Conservation (phyloP, 768 basidiomycete genomes). For the Boletus eberwhitei region DNA sequence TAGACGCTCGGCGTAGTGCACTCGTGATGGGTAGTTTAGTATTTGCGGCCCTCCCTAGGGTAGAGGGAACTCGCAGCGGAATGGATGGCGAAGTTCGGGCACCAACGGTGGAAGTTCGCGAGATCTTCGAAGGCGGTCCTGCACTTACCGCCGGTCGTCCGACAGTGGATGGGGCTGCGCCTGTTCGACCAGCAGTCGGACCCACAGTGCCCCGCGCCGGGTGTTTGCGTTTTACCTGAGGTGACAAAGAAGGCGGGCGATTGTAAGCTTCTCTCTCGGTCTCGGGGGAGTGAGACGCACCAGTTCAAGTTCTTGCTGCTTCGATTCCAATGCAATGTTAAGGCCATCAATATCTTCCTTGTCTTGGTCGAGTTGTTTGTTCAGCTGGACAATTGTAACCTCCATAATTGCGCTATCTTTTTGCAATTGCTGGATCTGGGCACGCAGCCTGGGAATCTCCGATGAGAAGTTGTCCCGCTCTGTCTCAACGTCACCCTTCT, state of each 20-base stretch:
- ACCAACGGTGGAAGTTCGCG: constrained; percentile 32
- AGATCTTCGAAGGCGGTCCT: constrained; percentile 43
- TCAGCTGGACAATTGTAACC: constrained; percentile 69
- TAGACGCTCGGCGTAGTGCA: constrained; percentile 29
- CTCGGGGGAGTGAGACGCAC: constrained; percentile 43
- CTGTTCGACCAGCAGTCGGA: constrained; percentile 55
- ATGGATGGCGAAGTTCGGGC: constrained; percentile 39
- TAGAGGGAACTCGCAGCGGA: constrained; percentile 30
- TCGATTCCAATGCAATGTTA: constrained; percentile 89
- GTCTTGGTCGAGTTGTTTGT: constrained; percentile 61
- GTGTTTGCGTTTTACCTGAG: constrained; percentile 61
- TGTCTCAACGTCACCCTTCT: constrained; percentile 60
- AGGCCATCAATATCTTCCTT: constrained; percentile 80
- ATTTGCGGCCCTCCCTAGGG: constrained; percentile 24
- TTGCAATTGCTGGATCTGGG: constrained; percentile 67
- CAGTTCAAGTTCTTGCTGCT: constrained; percentile 91
- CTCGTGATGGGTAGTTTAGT: constrained; percentile 12
- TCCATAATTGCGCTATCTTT: constrained; percentile 85
- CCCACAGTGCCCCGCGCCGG: constrained; percentile 56
- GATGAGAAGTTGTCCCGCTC: constrained; percentile 30
- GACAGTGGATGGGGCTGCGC: constrained; percentile 25
- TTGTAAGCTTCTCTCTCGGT: background rate
- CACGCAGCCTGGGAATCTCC: constrained; percentile 57
- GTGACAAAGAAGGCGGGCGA: background rate
- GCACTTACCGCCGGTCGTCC: constrained; percentile 40